Base-by-base conservation (phyloP, 129 eudicot species). In the Kitagawia praeruptora region DNA sequence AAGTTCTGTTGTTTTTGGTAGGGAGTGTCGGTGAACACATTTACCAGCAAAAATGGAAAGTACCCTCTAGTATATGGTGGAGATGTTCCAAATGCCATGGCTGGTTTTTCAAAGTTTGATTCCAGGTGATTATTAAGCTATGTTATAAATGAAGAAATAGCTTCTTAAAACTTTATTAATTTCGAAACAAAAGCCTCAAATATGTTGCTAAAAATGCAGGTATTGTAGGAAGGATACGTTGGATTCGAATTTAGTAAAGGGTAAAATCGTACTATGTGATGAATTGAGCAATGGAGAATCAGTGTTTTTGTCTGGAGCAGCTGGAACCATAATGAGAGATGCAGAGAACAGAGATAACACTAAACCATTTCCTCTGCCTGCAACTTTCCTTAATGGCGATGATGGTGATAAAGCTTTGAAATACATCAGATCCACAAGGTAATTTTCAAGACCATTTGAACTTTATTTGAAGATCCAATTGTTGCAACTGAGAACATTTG, bases 11-110 rank as follows among this genome's bases (percentile, higher is more conserved):
- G 15, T 8, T 45, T 75, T 28, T 51, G 63, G 25, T 47, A 87
- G 90, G 90, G 90, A 12, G 77, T 87, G 8, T 41, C 86, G 1
- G 49, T 85, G 78, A 87, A 87, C 90, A 85, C 90, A 70, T 87
- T 74, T 44, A 54, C 44, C 0, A 76, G 78, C 21, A 85, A 80
- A 14, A 85, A 83, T 11, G 82, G 78, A 13, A 9, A 53, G 44
- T 80, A 63, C 69, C 78, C 86, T 10, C 67, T 87, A n/a, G 82
- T 87, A 75, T 85, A 78, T 70, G 91, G 88, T 12, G 91, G 76
- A 10, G 82, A 83, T 38, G 91, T 81, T 39, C 88, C 91, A 42
- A 83, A 87, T 72, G 76, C 77, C 0, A 73, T 72, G 41, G 21
- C 56, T 19, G 88, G 87, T 47, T 87, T 70, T 42, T 78, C 83